Evolutionary conservation across 1,284 basidiomycete genomes (phyloP), one percentile per base, ranked within the genome.

Genomic region (Naganishia liquefaciens): DNA sequence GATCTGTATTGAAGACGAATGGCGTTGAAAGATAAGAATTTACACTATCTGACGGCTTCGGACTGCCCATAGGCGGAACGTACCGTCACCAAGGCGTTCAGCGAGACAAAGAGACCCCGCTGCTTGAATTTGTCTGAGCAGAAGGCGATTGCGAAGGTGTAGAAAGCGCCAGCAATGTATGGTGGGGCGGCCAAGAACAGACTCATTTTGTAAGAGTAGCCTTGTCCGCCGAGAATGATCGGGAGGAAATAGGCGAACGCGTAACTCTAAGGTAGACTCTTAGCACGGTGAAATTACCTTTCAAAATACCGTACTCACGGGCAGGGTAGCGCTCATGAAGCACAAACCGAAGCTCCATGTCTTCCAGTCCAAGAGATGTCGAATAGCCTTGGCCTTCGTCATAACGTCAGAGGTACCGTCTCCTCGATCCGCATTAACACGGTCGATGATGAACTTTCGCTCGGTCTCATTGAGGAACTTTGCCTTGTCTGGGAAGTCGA

Each of bases 401-500:
- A 81, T 71, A 3, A 70, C 46, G 65, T 82, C 81, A 33, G 73
- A 72, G 23, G 70, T 72, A 25, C 79, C 71, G 69, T 82, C 81
- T 25, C 76, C 78, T 49, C 81, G 77, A 73, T 82, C 81, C 23
- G 70, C 68, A 62, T 82, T 69, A 64, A 82, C 79, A 39, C 81
- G 75, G 10, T 76, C 73, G 25, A 76, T 68, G 57, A 81, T 71
- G 63, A 80, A 73, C 30, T 72, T 68, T 28, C 72, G 76, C 69
- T 82, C 75, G 23, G 78, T 75, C 17, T 68, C 68, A 2, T 70
- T 76, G 30, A 82, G 73, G 76, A 82, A 81, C n/a, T 69, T 77
- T 57, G 75, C 76, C 70, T 78, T 76, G 71, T 81, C 80, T 21
- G 81, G 81, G 75, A 81, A 81, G 70, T 81, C 80, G 66, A 76